phyloP scores from a whole-genome alignment of 208 protist genomes.

The Lotmaria passim region DNA sequence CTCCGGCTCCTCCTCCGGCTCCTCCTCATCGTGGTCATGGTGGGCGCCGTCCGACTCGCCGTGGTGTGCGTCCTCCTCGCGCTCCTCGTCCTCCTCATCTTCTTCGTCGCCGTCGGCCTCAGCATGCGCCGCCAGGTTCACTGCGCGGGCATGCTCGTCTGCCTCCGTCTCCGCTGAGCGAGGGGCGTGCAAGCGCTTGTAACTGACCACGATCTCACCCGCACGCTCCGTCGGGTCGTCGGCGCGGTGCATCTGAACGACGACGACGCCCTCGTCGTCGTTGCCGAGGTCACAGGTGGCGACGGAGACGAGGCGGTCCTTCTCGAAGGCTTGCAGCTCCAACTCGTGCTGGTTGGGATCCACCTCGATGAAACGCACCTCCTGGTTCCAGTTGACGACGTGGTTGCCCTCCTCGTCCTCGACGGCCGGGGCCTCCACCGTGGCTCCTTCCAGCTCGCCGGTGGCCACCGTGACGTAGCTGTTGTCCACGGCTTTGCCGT shows the following conservation, averaged over 20 bases:
- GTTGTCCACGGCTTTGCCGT: slow-evolving; percentile 45
- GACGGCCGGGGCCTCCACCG: slow-evolving; percentile 57
- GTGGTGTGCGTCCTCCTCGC: slow-evolving; percentile 23
- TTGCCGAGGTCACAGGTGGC: slow-evolving; percentile 44
- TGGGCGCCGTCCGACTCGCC: slow-evolving; percentile 1
- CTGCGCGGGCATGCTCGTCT: slow-evolving; percentile 13
- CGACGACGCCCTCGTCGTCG: slow-evolving; percentile 50
- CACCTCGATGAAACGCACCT: slow-evolving; percentile 88
- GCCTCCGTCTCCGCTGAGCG: slow-evolving; percentile 5
- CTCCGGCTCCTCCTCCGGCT: slow-evolving; percentile 40
- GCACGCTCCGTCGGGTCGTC: slow-evolving; percentile 47
- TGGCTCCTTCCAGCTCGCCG: slow-evolving; percentile 78
- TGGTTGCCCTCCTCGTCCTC: slow-evolving; percentile 46
- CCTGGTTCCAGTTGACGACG: slow-evolving; percentile 86
- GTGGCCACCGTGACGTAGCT: slow-evolving; percentile 68
- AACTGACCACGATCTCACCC: slow-evolving; percentile 81
- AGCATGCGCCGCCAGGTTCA: slow-evolving; percentile 1
- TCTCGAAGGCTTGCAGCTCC: slow-evolving; percentile 69
- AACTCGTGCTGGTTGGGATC: slow-evolving; percentile 46
- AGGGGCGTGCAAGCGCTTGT: slow-evolving; percentile 67
- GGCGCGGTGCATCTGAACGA: slow-evolving; percentile 66
- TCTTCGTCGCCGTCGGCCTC: slow-evolving; percentile 26
- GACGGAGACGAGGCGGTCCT: slow-evolving; percentile 55
- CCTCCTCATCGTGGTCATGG: slow-evolving; percentile 16
- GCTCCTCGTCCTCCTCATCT: slow-evolving; percentile 33